These are phyloP conservation scores for Solanum verrucosum DNA, from an alignment of 257 asterid genomes.

Conservation along the genomic window DNA sequence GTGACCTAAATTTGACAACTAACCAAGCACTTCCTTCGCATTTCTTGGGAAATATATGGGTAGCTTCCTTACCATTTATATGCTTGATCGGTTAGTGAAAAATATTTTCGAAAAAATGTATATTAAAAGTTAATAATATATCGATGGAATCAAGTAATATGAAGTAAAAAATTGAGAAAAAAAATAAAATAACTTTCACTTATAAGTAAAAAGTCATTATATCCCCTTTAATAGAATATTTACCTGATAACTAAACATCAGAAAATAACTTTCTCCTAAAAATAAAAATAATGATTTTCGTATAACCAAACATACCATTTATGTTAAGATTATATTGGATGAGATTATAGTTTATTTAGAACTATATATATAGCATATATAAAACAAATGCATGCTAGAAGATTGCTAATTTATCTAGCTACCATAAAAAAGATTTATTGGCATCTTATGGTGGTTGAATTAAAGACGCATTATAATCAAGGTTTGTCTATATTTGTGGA, in stretches of 20 bases:
- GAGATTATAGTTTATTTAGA: not conserved
- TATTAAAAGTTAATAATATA: not conserved
- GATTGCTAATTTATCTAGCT: not conserved
- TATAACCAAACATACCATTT: not conserved
- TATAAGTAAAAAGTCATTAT: not conserved
- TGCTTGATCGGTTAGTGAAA: not conserved
- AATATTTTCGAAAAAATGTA: fast-evolving
- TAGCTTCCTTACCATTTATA: too few relatives aligned
- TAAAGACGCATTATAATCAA: not conserved
- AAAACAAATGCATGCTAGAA: not conserved
- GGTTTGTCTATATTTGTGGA: not conserved
- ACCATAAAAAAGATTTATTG: not conserved
- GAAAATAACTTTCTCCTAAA: not conserved
- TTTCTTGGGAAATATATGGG: not conserved
- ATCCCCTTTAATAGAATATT: not conserved
- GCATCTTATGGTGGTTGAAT: not conserved
- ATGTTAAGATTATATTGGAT: not conserved
- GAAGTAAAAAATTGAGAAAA: not conserved
- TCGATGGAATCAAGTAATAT: not conserved
- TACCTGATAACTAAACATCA: not conserved
- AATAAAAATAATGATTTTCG: not conserved
- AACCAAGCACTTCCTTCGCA: not conserved
- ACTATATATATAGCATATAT: not conserved
- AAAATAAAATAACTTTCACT: not conserved
- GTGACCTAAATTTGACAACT: not conserved